phyloP scores from a whole-genome alignment of 208 protist genomes.

The Blechomonas ayalai region DNA sequence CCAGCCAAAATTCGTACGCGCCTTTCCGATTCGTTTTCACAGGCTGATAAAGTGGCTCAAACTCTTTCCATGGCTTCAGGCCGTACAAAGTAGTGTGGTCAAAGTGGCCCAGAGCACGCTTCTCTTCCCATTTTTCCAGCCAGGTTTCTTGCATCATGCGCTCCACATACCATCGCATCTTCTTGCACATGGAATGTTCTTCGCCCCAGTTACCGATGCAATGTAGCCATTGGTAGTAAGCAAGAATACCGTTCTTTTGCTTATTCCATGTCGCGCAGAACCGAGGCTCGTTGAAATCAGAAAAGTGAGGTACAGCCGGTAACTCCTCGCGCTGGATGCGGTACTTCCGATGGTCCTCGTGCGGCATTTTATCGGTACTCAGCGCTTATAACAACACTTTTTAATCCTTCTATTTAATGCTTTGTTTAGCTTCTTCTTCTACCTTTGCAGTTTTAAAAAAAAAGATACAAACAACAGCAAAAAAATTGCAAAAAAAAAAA shows the following conservation, averaged over 20 bases:
- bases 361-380: constrained; percentile 52
- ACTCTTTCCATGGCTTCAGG: constrained; percentile 84
- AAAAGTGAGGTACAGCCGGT: constrained; percentile 75
- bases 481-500: not conserved
- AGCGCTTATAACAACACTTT: not conserved
- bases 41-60: constrained; percentile 85
- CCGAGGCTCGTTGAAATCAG: constrained; percentile 79
- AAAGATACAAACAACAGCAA: not conserved
- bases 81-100: constrained; percentile 84
- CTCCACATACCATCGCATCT: constrained; percentile 88
- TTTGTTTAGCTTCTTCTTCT: constrained; percentile 1
- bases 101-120: constrained; percentile 82
- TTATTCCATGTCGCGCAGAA: constrained; percentile 66
- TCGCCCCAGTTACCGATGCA: constrained; percentile 90
- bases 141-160: constrained; percentile 83
- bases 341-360: constrained; percentile 80
- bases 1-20: constrained; percentile 87
- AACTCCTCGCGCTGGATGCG: constrained; percentile 78
- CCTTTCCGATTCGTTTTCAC: constrained; percentile 87
- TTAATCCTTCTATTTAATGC: constrained; percentile 2
- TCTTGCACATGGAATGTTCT: constrained; percentile 89
- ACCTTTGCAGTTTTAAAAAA: constrained; percentile 1
- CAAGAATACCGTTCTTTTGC: constrained; percentile 84
- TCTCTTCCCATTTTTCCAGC: constrained; percentile 88
- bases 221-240: constrained; percentile 89